Evolutionary conservation across 2,329 filamentous ascomycete genomes (phyloP).

Genomic region (Sporothrix brunneoviolacea): DNA sequence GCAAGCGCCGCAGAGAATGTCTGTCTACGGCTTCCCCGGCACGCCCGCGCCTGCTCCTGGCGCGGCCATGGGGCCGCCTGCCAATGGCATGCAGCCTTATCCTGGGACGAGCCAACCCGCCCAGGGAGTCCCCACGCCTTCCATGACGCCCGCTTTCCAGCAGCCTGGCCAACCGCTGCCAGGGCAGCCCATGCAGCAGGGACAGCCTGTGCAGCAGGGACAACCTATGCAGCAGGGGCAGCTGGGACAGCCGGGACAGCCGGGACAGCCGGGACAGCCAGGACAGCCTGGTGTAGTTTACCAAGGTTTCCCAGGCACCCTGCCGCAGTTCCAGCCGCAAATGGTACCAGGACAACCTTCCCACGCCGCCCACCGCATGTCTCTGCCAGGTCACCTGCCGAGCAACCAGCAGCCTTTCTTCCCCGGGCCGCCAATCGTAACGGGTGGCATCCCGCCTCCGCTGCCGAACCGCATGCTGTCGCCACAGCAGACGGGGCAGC

Average conservation of each 20-base stretch:
- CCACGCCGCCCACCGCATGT: neutral
- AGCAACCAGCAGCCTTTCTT: constrained; percentile 7
- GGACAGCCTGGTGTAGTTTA: neutral
- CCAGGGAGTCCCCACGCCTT: neutral
- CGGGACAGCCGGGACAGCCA: neutral
- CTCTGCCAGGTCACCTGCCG: neutral
- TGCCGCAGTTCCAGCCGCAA: neutral
- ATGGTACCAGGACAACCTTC: neutral
- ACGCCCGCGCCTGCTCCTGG: neutral
- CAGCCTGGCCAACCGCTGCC: neutral
- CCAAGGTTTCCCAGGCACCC: neutral
- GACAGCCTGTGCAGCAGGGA: neutral
- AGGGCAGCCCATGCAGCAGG: neutral
- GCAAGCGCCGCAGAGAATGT: constrained; percentile 5
- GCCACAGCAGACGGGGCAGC: constrained; percentile 1
- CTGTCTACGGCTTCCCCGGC: constrained; percentile 1
- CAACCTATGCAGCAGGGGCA: neutral
- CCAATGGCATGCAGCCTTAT: neutral
- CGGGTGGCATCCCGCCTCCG: constrained; percentile 6
- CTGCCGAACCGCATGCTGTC: constrained; percentile 1
- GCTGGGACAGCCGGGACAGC: neutral
- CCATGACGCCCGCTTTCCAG: neutral
- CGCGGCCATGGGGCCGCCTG: neutral
- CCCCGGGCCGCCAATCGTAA: neutral
- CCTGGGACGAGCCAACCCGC: too few relatives aligned